Conservation (phyloP, 352 stramenopile species). For the Pythium chondricola region DNA sequence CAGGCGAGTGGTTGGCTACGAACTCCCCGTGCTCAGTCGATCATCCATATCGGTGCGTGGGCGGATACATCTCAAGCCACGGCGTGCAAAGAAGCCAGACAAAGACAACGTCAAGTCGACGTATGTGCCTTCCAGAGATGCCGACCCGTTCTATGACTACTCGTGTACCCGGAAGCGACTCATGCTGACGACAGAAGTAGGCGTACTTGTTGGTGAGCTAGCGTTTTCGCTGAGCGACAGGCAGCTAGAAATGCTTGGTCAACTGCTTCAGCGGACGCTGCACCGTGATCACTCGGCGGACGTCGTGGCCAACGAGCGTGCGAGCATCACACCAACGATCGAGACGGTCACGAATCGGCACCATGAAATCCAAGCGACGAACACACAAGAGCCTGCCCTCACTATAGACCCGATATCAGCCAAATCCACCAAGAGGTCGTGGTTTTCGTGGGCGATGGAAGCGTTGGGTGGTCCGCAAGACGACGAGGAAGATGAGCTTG, state of each 20-base stretch:
- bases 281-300: background rate
- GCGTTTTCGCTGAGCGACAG: slow-evolving; percentile 77
- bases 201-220: slow-evolving; percentile 64
- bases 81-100: slow-evolving; percentile 14
- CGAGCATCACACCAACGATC: too few relatives aligned
- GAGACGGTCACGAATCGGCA: too few relatives aligned
- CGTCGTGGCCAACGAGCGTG: background rate
- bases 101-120: background rate
- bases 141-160: slow-evolving; percentile 68
- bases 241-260: slow-evolving; percentile 74
- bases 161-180: slow-evolving; percentile 39
- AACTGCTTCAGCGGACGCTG: slow-evolving; percentile 28
- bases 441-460: slow-evolving; percentile 72
- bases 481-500: slow-evolving; percentile 61
- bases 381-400: too few relatives aligned
- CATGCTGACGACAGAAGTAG: slow-evolving; percentile 50
- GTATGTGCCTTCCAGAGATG: slow-evolving; percentile 38
- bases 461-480: slow-evolving; percentile 36
- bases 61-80: slow-evolving; percentile 43
- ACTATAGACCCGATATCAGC: too few relatives aligned
- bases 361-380: too few relatives aligned
- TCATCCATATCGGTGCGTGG: slow-evolving; percentile 58
- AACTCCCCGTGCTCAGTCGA: slow-evolving; percentile 68
- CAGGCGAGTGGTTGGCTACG: slow-evolving; percentile 68
- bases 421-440: slow-evolving; percentile 40